A percentile compares a stretch with the other conserved stretches of the same genome.
phyloP scores from a whole-genome alignment of 1,139 yeast species.

The Geotrichum restrictum region DNA sequence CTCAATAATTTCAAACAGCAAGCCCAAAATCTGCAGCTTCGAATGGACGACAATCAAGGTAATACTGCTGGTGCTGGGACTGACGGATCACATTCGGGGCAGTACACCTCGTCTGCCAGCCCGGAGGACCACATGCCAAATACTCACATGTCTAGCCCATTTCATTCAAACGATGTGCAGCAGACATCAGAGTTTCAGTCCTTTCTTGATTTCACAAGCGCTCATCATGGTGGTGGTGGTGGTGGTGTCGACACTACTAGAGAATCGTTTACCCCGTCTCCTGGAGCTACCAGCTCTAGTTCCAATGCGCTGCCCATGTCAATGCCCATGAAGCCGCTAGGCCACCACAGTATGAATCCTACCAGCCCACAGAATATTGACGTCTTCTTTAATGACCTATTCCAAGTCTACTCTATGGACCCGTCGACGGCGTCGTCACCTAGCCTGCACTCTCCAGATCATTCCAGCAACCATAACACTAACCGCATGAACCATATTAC shows the following conservation, averaged over 20 bases:
- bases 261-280: background rate
- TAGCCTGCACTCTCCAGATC: constrained; percentile 4
- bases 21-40: background rate
- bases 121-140: background rate
- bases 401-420: constrained; percentile 12
- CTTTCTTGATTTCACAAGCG: constrained; percentile 9
- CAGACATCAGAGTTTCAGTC: constrained; percentile 9
- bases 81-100: too few relatives aligned
- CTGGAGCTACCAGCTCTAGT: background rate
- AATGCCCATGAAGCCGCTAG: too few relatives aligned
- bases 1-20: background rate
- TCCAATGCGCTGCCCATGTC: too few relatives aligned
- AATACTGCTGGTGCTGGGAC: background rate
- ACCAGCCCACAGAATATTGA: constrained; percentile 10
- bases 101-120: background rate
- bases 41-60: background rate
- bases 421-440: too few relatives aligned
- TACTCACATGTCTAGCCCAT: constrained; percentile 2
- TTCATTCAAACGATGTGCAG: constrained; percentile 1
- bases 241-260: too few relatives aligned
- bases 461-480: too few relatives aligned
- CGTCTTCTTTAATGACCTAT: constrained; percentile 7
- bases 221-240: background rate
- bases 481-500: background rate
- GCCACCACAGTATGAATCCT: background rate